Conservation (phyloP, 2,329 filamentous ascomycete species). For the Fusarium annulatum region DNA sequence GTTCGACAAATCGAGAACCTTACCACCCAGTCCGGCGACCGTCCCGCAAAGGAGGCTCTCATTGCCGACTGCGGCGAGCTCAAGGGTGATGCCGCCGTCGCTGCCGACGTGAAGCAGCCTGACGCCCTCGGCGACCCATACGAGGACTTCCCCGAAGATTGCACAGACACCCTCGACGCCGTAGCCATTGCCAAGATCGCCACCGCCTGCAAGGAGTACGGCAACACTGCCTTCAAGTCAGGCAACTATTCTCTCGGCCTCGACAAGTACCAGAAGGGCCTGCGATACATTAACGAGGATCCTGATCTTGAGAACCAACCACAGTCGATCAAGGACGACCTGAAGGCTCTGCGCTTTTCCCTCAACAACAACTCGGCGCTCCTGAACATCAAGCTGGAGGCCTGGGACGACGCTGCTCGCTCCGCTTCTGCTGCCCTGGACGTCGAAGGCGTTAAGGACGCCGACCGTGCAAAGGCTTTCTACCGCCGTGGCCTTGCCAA, state of each 20-base stretch:
- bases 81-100: constrained; percentile 73
- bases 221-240: constrained; percentile 91
- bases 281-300: constrained; percentile 90
- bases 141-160: constrained; percentile 96
- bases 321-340: constrained; percentile 71
- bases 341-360: constrained; percentile 81
- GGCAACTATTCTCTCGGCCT: constrained; percentile 77
- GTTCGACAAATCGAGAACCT: constrained; percentile 91
- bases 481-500: constrained; percentile 85
- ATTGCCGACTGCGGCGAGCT: constrained; percentile 91
- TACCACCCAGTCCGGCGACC: constrained; percentile 78
- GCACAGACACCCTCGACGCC: constrained; percentile 70
- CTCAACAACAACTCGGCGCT: constrained; percentile 91
- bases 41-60: constrained; percentile 77
- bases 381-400: constrained; percentile 81
- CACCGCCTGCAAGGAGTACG: constrained; percentile 86
- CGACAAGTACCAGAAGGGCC: constrained; percentile 93
- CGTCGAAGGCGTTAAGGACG: constrained; percentile 71
- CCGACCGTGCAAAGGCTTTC: constrained; percentile 88
- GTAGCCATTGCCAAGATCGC: constrained; percentile 81
- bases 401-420: constrained; percentile 76
- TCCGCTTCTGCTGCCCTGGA: constrained; percentile 80
- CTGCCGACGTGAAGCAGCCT: constrained; percentile 74
- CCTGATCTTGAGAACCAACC: constrained; percentile 79
- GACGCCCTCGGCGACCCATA: constrained; percentile 90